Evolutionary conservation across 176 grass and related monocot species (phyloP), one percentile per base, ranked within the genome.

Genomic region (Bothriochloa decipiens): DNA sequence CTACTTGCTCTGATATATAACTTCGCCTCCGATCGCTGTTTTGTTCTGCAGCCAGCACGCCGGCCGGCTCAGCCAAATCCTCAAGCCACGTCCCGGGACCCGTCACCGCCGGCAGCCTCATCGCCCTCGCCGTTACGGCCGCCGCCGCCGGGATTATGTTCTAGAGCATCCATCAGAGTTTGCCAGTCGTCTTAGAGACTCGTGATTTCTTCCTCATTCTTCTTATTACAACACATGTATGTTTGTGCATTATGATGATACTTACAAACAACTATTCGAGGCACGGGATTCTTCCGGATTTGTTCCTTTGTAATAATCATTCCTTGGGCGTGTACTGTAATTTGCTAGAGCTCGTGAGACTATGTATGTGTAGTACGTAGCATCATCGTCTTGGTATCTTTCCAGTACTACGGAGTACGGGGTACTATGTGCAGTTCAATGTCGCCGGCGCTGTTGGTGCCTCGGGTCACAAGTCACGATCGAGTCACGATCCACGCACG

Each of bases 201-300:
- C 41, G 43, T 67, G 75, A 76, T 83, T 81, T 81, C 70, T 72
- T 86, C 22, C 14, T 64, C 62, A 65, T 45, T 50, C 29, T 86
- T 86, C 64, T 86, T 83, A 52, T 88, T 72, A 75, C 43, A 65
- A 26, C 68, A 82, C 75, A 82, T 43, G 15, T 4, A 72, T 65
- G 62, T 61, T 8, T 81, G 74, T 75, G 71, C 68, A 82, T 82
- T 55, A 57, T 57, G 6, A 52, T 49, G 13, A 20, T 57, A 57
- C 53, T 22, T 20, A 11, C 64, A 26, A 20, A 74, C 25, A 50
- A 5, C 28, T 50, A 46, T 18, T 70, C 29, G 40, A 15, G 46
- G 58, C 4, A 23, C n/a, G 75, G 75, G 29, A 55, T 72, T 74
- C 65, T 80, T 70, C 60, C 7, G 49, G 57, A 47, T 82, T 65